phyloP scores from a whole-genome alignment of 2,329 filamentous ascomycete genomes.

The Arthroderma uncinatum region DNA sequence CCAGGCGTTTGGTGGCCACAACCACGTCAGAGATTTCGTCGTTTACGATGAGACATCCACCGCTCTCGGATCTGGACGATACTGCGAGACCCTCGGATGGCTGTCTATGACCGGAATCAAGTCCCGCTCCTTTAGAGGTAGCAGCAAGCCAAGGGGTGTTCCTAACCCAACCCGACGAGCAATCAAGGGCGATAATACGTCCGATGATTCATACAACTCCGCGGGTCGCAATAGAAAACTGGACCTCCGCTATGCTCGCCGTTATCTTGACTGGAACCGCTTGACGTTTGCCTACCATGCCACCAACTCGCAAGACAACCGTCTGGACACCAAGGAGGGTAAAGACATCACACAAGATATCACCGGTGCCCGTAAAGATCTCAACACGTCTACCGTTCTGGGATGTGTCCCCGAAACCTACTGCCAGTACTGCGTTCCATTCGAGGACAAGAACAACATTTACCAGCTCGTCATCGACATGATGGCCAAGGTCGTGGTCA shows the following conservation, averaged over 20 bases:
- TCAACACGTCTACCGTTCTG: conserved; percentile 47
- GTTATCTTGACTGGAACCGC: conserved; percentile 59
- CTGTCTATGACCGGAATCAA: conserved; percentile 52
- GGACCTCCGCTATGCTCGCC: conserved; percentile 39
- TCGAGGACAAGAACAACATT: conserved; percentile 43
- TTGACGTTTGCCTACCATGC: conserved; percentile 55
- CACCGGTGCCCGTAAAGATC: conserved; percentile 39
- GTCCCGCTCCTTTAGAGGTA: conserved; percentile 36
- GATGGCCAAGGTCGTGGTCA: conserved; percentile 43
- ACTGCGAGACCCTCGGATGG: conserved; percentile 60
- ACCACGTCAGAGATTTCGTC: conserved; percentile 53
- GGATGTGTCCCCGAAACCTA: conserved; percentile 52
- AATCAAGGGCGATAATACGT: conserved; percentile 15
- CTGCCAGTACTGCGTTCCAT: conserved; percentile 44
- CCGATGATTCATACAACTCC: background rate
- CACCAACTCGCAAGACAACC: conserved; percentile 35
- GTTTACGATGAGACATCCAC: conserved; percentile 53
- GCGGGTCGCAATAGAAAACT: conserved; percentile 5
- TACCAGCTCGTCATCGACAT: conserved; percentile 45
- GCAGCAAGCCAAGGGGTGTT: conserved; percentile 31
- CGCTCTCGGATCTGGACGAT: conserved; percentile 52
- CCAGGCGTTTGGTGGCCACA: conserved; percentile 55
- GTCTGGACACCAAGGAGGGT: conserved; percentile 43
- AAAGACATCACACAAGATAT: conserved; percentile 40
- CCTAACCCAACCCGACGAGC: conserved; percentile 34